Base-by-base conservation (phyloP, 768 basidiomycete genomes). In the Amanita rubescens region DNA sequence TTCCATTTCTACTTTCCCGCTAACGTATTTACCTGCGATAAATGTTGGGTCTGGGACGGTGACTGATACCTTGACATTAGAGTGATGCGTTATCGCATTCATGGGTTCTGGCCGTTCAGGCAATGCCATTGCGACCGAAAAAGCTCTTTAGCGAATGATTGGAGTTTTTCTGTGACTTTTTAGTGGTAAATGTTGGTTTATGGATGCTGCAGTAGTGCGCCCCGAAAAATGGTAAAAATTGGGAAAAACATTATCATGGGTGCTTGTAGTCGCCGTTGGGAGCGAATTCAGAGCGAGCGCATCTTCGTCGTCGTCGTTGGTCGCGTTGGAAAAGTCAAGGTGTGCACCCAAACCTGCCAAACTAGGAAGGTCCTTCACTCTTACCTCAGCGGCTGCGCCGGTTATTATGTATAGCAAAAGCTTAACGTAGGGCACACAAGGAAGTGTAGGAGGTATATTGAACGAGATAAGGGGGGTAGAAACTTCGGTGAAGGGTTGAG, bases 1-100 rank as follows among this genome's bases (percentile, higher is more conserved):
- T 67, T 91, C 89, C 62, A 91, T 74, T 64, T 89, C 81, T 76
- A 91, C 76, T 70, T 85, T 89, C 10, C 90, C 90, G 5, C 81
- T 72, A 32, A 90, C 75, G 58, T 76, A 69, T 34, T 72, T 70
- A 0, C 90, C 90, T 1, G 89, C 83, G 48, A 88, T 77, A 60
- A 79, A 87, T 25, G 76, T 71, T 2, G 77, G 64, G 58, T 86
- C 78, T 1, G 79, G 75, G 6, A 89, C 71, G 6, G 72, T 75
- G 17, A 87, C 63, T 11, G 84, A 75, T 14, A 88, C 77, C 65
- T 79, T 87, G 65, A 91, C 79, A 69, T 90, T 92, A 24, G 87
- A 72, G 65, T 91, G 90, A 64, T 84, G 74, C 0, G 83, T 76
- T n/a, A 82, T 80, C 27, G 85, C 83, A 68, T 92, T 91, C 89